Conservation (phyloP, 768 basidiomycete species). For the Cyclocybe cylindracea region DNA sequence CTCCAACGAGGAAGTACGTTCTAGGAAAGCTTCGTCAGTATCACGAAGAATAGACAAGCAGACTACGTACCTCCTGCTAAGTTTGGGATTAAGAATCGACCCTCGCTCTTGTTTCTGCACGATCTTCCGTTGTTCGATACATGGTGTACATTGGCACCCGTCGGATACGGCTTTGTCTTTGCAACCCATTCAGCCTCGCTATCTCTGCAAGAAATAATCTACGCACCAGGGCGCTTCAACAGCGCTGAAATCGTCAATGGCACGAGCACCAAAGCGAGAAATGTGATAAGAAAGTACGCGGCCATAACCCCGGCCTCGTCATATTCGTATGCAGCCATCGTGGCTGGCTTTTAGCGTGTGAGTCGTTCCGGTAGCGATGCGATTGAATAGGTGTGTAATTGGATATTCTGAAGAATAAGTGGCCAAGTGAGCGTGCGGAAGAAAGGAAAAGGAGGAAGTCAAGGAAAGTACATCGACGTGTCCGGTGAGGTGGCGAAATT, state of each 20-base stretch:
- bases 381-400: slow-evolving; percentile 1
- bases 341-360: slow-evolving; percentile 16
- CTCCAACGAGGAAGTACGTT: slow-evolving; percentile 57
- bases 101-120: slow-evolving; percentile 43
- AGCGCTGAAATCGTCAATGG: slow-evolving; percentile 69
- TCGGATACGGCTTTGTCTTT: slow-evolving; percentile 27
- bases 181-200: background rate
- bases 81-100: slow-evolving; percentile 46
- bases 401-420: background rate
- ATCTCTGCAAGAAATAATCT: background rate
- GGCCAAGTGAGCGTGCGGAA: background rate
- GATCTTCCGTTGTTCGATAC: slow-evolving; percentile 53
- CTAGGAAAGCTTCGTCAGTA: slow-evolving; percentile 34
- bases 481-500: slow-evolving; percentile 17
- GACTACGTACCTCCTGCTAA: slow-evolving; percentile 51
- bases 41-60: background rate
- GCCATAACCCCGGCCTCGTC: slow-evolving; percentile 88
- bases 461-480: slow-evolving; percentile 13
- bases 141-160: slow-evolving; percentile 66
- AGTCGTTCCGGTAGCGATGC: background rate
- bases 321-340: slow-evolving; percentile 82
- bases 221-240: slow-evolving; percentile 46
- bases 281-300: slow-evolving; percentile 88
- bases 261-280: slow-evolving; percentile 80
- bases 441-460: slow-evolving; percentile 5